Evolutionary conservation across 169 alveolate species (phyloP).

Genomic region (Perkinsus olseni): DNA sequence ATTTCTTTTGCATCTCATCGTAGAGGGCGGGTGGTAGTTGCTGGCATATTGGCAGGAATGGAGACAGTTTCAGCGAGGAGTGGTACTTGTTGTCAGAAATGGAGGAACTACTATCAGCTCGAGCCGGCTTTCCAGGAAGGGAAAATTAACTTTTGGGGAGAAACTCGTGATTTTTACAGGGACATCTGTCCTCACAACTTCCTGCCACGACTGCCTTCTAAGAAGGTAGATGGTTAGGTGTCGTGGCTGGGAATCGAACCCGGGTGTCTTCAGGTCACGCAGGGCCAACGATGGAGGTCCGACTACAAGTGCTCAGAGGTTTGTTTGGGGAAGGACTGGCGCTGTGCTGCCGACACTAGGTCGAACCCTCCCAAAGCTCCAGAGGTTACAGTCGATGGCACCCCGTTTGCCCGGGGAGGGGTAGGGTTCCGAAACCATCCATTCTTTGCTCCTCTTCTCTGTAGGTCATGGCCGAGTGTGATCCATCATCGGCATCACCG

Average conservation of each 20-base stretch:
- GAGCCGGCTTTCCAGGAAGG: not conserved
- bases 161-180: not conserved
- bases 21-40: too few species aligned
- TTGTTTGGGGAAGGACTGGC: not conserved
- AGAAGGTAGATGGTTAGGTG: not conserved
- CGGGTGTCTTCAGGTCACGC: not conserved
- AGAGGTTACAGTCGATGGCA: not conserved
- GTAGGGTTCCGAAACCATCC: not conserved
- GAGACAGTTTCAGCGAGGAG: too few species aligned
- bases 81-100: not conserved
- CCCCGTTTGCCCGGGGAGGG: not conserved
- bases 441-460: too few species aligned
- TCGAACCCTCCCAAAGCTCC: not conserved
- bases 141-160: not conserved
- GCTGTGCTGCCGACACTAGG: not conserved
- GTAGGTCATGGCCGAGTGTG: not conserved
- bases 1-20: too few species aligned
- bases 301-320: not conserved
- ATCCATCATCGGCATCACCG: not conserved
- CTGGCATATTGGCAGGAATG: too few species aligned
- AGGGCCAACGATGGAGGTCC: not conserved
- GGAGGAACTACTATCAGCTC: not conserved
- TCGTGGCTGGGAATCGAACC: not conserved
- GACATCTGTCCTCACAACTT: not conserved
- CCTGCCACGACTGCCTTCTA: not conserved